Base-by-base conservation (phyloP, 495 filamentous ascomycete species). In the Tuber umbilicatum region DNA sequence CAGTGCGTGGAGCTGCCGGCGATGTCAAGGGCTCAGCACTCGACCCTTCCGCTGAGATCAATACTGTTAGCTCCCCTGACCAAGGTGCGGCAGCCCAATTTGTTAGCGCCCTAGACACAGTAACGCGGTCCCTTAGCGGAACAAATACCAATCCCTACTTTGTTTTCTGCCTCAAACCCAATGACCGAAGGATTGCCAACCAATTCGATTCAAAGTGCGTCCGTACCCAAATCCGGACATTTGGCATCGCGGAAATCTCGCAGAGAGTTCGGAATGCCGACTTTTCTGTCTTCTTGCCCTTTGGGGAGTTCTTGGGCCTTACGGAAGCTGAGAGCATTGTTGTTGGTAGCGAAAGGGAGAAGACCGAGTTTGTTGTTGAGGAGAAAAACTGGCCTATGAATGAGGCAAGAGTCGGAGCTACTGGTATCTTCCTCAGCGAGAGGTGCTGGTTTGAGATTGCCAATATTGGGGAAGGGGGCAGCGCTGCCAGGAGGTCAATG, bases 161-260 rank as follows among this genome's bases (percentile, higher is more conserved):
- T 80, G 89, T 99, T 40, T 97, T 99, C 85, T 98, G 95, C 79
- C 85, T 99, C 70, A 98, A 99, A 84, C 95, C 95, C 12, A 99
- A 99, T 81, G 95, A 98, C 84, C 89, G 95, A 31, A 91, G 94
- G 39, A 99, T 99, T 76, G 94, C 95, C 70, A 98, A 99, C 77
- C 95, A 98, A 82, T 98, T 98, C 78, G 95, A 99, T 83, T 97
- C 93, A 86, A 98, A 99, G 84, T 97, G 94, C 82, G 95, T 99
- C 38, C 90, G 95, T 23, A 91, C 91, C 42, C 95, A 99, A 84
- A 88, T 99, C 6, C 94, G 97, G 83, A 96, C 93, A 0, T 92
- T 99, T 77, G 95, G 95, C 41, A 96, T 99, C 81, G 94, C 94
- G 6, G 95, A 99, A 80, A 97, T 99, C 83, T 97, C 94, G 81